A percentile compares a stretch with the other conserved stretches of the same genome.
Conservation (phyloP, 805 yeast genomes). For the Candida maesae region DNA sequence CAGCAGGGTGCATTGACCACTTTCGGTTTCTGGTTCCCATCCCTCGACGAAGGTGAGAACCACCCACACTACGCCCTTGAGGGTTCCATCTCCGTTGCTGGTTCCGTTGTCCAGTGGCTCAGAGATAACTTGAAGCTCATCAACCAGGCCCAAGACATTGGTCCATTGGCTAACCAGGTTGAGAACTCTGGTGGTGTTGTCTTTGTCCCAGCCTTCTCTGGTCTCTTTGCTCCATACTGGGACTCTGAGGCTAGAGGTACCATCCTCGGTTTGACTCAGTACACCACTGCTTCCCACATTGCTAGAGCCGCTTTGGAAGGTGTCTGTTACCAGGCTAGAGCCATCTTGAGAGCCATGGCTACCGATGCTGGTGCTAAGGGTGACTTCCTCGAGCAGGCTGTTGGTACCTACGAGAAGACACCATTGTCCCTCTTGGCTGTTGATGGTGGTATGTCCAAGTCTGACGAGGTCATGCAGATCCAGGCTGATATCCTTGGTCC, state of each 20-base stretch:
- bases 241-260: constrained; percentile 89
- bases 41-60: constrained; percentile 39
- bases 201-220: constrained; percentile 92
- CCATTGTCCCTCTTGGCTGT: constrained; percentile 62
- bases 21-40: constrained; percentile 85
- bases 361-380: constrained; percentile 64
- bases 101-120: constrained; percentile 91
- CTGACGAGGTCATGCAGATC: constrained; percentile 88
- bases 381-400: constrained; percentile 52
- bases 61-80: constrained; percentile 86
- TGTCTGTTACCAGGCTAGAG: constrained; percentile 89
- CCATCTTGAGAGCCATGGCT: constrained; percentile 86
- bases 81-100: constrained; percentile 96
- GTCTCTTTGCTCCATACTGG: constrained; percentile 96
- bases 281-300: constrained; percentile 85
- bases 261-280: constrained; percentile 88
- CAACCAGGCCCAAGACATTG: constrained; percentile 79
- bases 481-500: constrained; percentile 92
- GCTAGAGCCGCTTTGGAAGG: constrained; percentile 96
- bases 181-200: constrained; percentile 85
- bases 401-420: constrained; percentile 40
- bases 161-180: constrained; percentile 83
- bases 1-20: constrained; percentile 85
- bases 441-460: constrained; percentile 94
- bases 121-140: constrained; percentile 85